phyloP scores from a whole-genome alignment of 2,329 filamentous ascomycete species.

The Aspergillus sp. region DNA sequence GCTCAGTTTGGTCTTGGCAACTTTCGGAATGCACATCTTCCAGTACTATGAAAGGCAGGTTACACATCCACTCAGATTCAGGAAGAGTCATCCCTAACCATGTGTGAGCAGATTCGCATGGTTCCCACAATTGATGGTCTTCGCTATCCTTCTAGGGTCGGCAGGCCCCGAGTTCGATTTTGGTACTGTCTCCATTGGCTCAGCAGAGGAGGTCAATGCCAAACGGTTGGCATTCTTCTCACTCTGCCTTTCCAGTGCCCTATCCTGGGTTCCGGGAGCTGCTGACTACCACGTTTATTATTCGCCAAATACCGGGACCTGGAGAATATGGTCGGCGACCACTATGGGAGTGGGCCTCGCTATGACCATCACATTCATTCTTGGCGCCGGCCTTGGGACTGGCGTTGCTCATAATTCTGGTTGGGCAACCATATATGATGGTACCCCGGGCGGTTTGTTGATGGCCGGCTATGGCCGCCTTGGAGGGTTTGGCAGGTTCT shows the following conservation, averaged over 20 bases:
- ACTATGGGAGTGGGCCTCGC: slow-evolving; percentile 40
- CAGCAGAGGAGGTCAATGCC: slow-evolving; percentile 35
- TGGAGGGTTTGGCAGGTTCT: slow-evolving; percentile 50
- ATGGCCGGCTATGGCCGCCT: slow-evolving; percentile 45
- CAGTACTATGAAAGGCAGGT: slow-evolving; percentile 49
- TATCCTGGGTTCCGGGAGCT: slow-evolving; percentile 41
- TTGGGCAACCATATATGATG: slow-evolving; percentile 27
- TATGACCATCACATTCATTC: slow-evolving; percentile 41
- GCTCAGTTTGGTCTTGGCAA: slow-evolving; percentile 40
- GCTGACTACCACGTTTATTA: slow-evolving; percentile 53
- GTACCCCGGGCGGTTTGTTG: slow-evolving; percentile 42
- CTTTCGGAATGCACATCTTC: slow-evolving; percentile 48
- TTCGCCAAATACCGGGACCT: slow-evolving; percentile 40
- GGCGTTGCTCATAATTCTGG: slow-evolving; percentile 38
- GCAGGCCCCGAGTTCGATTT: slow-evolving; percentile 43
- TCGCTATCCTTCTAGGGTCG: slow-evolving; percentile 47
- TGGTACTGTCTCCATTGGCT: slow-evolving; percentile 32
- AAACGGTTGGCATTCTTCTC: slow-evolving; percentile 45
- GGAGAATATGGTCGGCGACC: slow-evolving; percentile 45
- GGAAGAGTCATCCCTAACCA: neutral
- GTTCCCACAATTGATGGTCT: slow-evolving; percentile 47
- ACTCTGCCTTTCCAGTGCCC: slow-evolving; percentile 39
- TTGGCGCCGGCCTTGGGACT: slow-evolving; percentile 49
- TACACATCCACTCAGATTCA: neutral
- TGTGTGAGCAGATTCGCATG: slow-evolving; percentile 38